Evolutionary conservation across 1,284 basidiomycete genomes (phyloP), one percentile per base, ranked within the genome.

Genomic region (Trichosporon faecale): DNA sequence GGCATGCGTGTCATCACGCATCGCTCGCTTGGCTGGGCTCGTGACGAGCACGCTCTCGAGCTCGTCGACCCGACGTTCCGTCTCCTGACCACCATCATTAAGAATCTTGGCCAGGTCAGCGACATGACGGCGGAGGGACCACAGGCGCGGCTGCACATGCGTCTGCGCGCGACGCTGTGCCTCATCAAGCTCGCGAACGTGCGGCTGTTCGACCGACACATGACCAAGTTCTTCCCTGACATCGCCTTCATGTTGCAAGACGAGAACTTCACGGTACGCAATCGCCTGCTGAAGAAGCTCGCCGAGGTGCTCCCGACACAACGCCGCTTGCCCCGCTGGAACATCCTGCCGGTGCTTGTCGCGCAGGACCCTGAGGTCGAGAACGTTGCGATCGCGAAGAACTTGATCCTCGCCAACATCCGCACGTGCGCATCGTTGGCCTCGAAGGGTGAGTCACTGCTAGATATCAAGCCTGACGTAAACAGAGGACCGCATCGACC

Each of bases 321-420:
- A 40, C 89, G 89, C 80, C 85, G 96, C 8, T 87, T 89, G 16
- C 79, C 90, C 0, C 86, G 88, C 27, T 98, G 91, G 85, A 92
- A 95, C 77, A 86, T 93, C 55, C 88, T 97, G 70, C 89, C 92
- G 0, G 95, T 97, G 84, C 83, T 99, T 40, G 90, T 91, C 0
- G 91, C 94, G 0, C 91, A 94, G 74, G 97, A 99, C 83, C 96
- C 96, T 0, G 95, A 98, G 76, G 82, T 84, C 29, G 94, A 96
- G 71, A 87, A 95, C 40, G 71, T 78, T 16, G 46, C 64, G 8
- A 8, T 78, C 55, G 78, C 82, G 52, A 72, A 79, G 70, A 40
- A n/a, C 5, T 7, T 35, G 55, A 64, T 61, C 18, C 7, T 31
- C 5, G 57, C 57, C 16, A 33, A 61, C 23, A 29, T 61, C 27